phyloP scores from a whole-genome alignment of 495 filamentous ascomycete species.

The Penicillium verhagenii region DNA sequence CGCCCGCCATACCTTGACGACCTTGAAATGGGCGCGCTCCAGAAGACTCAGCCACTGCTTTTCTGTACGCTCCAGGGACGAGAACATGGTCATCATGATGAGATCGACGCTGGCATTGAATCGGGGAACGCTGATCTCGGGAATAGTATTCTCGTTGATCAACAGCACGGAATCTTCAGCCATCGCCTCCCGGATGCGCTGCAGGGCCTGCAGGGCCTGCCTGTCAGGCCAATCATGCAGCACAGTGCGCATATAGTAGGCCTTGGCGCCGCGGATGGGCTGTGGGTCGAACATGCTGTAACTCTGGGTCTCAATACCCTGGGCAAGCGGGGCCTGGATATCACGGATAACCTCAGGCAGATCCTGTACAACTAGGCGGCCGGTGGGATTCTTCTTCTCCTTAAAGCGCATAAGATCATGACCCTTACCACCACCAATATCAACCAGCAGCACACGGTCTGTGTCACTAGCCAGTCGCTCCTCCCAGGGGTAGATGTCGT shows the following conservation, averaged over 20 bases:
- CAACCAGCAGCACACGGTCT: conserved; percentile 44
- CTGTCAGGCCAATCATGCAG: conserved; percentile 50
- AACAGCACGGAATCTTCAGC: conserved; percentile 35
- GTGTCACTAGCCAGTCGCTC: conserved; percentile 12
- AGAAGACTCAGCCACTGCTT: too few relatives aligned
- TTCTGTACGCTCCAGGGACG: too few relatives aligned
- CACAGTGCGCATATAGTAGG: conserved; percentile 34
- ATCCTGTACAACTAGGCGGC: conserved; percentile 50
- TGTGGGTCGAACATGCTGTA: conserved; percentile 51
- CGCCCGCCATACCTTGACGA: background rate
- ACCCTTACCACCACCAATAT: conserved; percentile 49
- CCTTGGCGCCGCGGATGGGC: conserved; percentile 36
- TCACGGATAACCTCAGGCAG: conserved; percentile 37
- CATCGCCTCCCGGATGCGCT: conserved; percentile 40
- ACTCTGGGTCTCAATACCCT: conserved; percentile 26
- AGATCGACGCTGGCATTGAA: too few relatives aligned
- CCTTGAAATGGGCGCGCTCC: too few relatives aligned
- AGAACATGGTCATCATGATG: too few relatives aligned
- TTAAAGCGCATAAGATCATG: conserved; percentile 44
- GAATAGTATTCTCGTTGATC: conserved; percentile 43
- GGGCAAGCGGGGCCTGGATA: conserved; percentile 27
- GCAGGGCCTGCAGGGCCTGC: conserved; percentile 37
- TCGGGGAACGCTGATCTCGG: too few relatives aligned
- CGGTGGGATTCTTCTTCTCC: conserved; percentile 32
- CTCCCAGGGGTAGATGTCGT: conserved; percentile 21